Conservation (phyloP, 305 asterid genomes). For the Euphrasia arctica region DNA sequence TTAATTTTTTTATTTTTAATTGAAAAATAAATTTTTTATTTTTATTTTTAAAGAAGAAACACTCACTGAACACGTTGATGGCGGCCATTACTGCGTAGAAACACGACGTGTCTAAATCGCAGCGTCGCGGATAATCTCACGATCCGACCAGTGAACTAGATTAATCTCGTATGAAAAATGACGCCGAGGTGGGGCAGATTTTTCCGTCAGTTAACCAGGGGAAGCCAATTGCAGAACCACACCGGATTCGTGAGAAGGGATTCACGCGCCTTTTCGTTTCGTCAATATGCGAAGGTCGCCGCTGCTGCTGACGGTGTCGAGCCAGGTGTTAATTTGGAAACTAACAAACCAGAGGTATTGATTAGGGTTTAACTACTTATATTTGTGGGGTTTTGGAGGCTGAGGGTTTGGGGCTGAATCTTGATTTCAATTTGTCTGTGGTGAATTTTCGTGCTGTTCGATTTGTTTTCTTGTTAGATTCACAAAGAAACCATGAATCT, state of each 20-base stretch:
- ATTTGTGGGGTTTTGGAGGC: background rate
- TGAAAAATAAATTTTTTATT: too few relatives aligned
- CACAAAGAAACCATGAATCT: slow-evolving; percentile 5
- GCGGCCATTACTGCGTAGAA: background rate
- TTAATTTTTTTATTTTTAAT: too few relatives aligned
- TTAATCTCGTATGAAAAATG: slow-evolving; percentile 36
- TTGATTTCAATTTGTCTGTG: too few relatives aligned
- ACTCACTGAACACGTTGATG: background rate
- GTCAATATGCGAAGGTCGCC: slow-evolving; percentile 53
- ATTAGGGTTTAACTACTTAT: background rate
- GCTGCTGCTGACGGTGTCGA: slow-evolving; percentile 33
- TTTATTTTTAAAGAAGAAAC: too few relatives aligned
- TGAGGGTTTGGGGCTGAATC: too few relatives aligned
- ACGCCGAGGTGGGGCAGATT: slow-evolving; percentile 63
- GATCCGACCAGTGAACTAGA: background rate
- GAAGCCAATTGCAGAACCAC: slow-evolving; percentile 30
- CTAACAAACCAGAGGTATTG: slow-evolving; percentile 43
- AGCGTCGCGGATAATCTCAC: background rate
- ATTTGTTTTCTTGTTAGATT: slow-evolving; percentile 7
- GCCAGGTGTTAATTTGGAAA: slow-evolving; percentile 22
- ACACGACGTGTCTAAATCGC: slow-evolving; percentile 10
- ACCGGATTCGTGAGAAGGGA: slow-evolving; percentile 30
- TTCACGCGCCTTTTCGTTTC: slow-evolving; percentile 30
- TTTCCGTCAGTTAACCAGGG: slow-evolving; percentile 38
- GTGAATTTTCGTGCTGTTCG: slow-evolving; percentile 8